phyloP scores from a whole-genome alignment of 441 rosid genomes.

The Monsonia emarginata region DNA sequence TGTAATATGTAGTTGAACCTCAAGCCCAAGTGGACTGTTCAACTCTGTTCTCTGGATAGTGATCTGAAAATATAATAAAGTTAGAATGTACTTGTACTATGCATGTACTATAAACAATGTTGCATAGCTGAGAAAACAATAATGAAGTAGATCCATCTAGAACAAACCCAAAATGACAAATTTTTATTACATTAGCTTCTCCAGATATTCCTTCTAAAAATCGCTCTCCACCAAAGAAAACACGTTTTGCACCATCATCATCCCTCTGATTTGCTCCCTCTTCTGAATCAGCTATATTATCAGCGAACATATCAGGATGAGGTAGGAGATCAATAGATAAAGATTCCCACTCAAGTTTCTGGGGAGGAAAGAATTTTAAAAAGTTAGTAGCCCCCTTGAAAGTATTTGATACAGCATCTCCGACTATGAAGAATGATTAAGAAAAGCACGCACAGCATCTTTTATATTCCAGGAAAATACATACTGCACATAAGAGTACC shows the following conservation, averaged over 20 bases:
- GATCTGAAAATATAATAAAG: constrained; percentile 44
- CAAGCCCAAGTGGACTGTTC: constrained; percentile 90
- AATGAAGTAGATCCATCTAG: not conserved
- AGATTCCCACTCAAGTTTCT: constrained; percentile 98
- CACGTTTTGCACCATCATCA: constrained; percentile 96
- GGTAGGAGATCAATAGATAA: constrained; percentile 95
- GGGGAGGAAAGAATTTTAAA: constrained; percentile 28
- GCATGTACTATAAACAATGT: not conserved
- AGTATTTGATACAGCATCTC: constrained; percentile 9
- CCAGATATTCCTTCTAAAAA: constrained; percentile 94
- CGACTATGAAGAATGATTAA: constrained; percentile 1
- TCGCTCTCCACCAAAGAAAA: constrained; percentile 97
- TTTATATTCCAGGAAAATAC: not conserved
- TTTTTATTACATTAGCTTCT: constrained; percentile 70
- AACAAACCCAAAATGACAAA: constrained; percentile 17
- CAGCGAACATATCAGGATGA: constrained; percentile 97
- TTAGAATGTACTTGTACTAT: constrained; percentile 13
- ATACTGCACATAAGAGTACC: not conserved
- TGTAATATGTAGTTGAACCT: constrained; percentile 85
- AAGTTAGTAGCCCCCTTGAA: constrained; percentile 21
- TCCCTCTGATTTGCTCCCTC: constrained; percentile 63
- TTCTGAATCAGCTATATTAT: constrained; percentile 60
- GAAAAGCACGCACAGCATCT: not conserved
- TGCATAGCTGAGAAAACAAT: not conserved
- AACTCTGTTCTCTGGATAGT: constrained; percentile 87